Evolutionary conservation across 352 stramenopile genomes (phyloP).

Genomic region (Phytophthora vignae): DNA sequence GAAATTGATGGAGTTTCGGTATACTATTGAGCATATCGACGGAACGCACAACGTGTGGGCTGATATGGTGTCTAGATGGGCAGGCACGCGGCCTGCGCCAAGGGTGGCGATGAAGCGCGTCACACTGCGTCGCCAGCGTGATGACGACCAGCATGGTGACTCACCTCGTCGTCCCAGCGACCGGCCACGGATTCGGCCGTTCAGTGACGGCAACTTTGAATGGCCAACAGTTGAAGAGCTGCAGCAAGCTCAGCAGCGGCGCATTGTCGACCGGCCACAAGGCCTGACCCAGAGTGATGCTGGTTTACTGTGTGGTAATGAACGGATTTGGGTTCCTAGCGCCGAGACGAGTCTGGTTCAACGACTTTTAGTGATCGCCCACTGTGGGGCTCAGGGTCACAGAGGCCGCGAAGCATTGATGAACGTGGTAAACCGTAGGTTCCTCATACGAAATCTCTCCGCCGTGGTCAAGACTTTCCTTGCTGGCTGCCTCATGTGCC

Average conservation of each 20-base stretch:
- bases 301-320: background rate
- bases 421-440: background rate
- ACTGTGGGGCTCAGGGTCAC: conserved; percentile 13
- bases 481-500: too few species aligned
- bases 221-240: conserved; percentile 14
- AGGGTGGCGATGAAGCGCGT: background rate
- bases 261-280: background rate
- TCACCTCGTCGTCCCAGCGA: background rate
- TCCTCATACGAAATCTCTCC: conserved; percentile 2
- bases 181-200: conserved; percentile 4
- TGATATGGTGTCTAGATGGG: conserved; percentile 10
- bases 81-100: background rate
- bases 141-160: too few species aligned
- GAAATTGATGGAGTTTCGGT: conserved; percentile 9
- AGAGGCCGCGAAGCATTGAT: background rate
- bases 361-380: background rate
- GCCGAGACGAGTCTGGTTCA: background rate
- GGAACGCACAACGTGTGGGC: conserved; percentile 1
- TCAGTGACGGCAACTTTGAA: conserved; percentile 18
- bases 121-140: background rate
- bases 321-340: background rate
- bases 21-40: conserved; percentile 27
- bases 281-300: background rate
- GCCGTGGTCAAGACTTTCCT: background rate
- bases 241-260: background rate